A percentile compares a stretch with the other conserved stretches of the same genome.
Conservation (phyloP, 2,329 filamentous ascomycete species). For the Amesomyces nigricolor region DNA sequence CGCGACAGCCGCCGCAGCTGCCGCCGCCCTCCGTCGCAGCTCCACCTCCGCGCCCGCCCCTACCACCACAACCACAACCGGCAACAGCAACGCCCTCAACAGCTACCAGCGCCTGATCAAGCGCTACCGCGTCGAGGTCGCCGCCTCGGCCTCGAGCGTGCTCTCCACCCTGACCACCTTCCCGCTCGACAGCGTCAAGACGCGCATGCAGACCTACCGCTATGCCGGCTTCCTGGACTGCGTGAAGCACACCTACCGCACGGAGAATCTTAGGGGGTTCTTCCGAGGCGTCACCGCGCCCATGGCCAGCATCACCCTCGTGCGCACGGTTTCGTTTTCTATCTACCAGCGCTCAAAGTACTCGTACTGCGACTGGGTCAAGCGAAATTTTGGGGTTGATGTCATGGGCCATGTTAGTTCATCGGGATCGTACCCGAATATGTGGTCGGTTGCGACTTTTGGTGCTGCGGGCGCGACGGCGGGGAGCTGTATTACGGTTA, state of each 20-base stretch:
- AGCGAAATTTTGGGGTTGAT: slow-evolving; percentile 60
- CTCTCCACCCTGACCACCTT: slow-evolving; percentile 77
- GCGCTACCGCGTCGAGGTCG: slow-evolving; percentile 73
- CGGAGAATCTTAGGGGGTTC: slow-evolving; percentile 69
- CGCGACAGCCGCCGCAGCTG: slow-evolving; percentile 18
- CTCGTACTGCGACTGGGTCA: slow-evolving; percentile 64
- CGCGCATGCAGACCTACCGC: slow-evolving; percentile 81
- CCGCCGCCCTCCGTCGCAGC: slow-evolving; percentile 19
- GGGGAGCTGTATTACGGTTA: slow-evolving; percentile 70
- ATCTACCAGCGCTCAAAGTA: slow-evolving; percentile 72
- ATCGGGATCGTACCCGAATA: slow-evolving; percentile 62
- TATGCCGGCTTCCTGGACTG: slow-evolving; percentile 71
- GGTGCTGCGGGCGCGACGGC: slow-evolving; percentile 72
- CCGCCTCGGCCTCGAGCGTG: slow-evolving; percentile 70
- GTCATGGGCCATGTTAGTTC: slow-evolving; percentile 68
- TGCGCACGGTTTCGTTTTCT: slow-evolving; percentile 38
- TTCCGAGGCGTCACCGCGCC: slow-evolving; percentile 78
- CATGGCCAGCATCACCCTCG: slow-evolving; percentile 50
- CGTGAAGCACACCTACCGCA: slow-evolving; percentile 67
- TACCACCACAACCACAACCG: slow-evolving; percentile 15
- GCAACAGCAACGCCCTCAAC: slow-evolving; percentile 25
- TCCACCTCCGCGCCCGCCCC: slow-evolving; percentile 14
- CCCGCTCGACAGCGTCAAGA: slow-evolving; percentile 83
- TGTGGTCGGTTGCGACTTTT: slow-evolving; percentile 71
- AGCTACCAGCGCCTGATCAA: slow-evolving; percentile 54